Evolutionary conservation across 179 eudicot genomes (phyloP).

Genomic region (Beta corolliflora): DNA sequence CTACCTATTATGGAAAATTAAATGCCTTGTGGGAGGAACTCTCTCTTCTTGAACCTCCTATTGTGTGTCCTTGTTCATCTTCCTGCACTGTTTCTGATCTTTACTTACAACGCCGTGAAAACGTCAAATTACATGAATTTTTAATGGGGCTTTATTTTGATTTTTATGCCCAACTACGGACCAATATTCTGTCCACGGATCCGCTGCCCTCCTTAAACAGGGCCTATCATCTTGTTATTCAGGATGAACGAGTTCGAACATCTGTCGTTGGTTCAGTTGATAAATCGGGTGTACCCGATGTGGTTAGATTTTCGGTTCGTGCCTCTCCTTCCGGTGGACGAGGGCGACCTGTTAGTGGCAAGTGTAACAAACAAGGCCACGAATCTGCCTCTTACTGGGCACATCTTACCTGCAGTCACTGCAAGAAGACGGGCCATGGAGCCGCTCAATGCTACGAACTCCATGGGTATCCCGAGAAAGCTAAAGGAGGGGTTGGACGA

Average conservation of each 20-base stretch:
- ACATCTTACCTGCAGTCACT: too few species aligned
- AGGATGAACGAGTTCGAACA: not conserved
- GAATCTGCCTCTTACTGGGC: too few species aligned
- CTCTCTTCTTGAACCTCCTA: not conserved
- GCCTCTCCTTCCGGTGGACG: too few species aligned
- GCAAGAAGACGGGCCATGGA: too few species aligned
- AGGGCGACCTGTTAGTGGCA: too few species aligned
- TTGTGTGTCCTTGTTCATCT: not conserved
- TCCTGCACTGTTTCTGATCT: not conserved
- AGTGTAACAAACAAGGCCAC: too few species aligned
- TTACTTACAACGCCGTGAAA: not conserved
- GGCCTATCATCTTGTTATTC: not conserved
- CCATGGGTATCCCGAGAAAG: too few species aligned
- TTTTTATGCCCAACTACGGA: not conserved
- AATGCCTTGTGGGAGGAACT: slow-evolving; percentile 6
- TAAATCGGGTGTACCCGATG: not conserved
- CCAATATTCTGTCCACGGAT: not conserved
- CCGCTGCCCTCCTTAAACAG: not conserved
- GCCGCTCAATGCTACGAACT: too few species aligned
- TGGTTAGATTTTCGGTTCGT: not conserved
- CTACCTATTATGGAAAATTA: not conserved
- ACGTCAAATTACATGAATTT: not conserved
- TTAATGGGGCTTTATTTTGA: not conserved
- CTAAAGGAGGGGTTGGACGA: too few species aligned
- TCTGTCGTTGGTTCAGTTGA: not conserved